phyloP scores from a whole-genome alignment of 495 filamentous ascomycete species.

The Penicillium malachiteum region DNA sequence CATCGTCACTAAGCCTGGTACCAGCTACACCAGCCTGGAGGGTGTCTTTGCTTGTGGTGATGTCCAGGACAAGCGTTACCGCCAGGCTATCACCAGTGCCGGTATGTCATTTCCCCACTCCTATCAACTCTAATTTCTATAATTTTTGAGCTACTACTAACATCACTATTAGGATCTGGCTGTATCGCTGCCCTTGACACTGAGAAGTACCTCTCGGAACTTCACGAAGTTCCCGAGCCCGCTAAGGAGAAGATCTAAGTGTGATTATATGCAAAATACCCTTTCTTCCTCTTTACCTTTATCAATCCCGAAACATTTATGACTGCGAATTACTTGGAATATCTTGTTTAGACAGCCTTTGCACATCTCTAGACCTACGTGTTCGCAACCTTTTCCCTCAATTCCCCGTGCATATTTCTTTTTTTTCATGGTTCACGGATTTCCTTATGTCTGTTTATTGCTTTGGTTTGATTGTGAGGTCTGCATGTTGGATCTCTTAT shows the following conservation, averaged over 20 bases:
- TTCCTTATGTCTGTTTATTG: slow-evolving; percentile 20
- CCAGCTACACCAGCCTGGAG: slow-evolving; percentile 80
- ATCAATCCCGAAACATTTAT: slow-evolving; percentile 3
- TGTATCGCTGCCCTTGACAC: slow-evolving; percentile 94
- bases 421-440: slow-evolving; percentile 21
- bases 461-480: slow-evolving; percentile 17
- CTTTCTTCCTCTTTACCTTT: neutral
- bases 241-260: slow-evolving; percentile 2
- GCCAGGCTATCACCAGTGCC: slow-evolving; percentile 96
- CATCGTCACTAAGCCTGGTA: slow-evolving; percentile 84
- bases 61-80: slow-evolving; percentile 97
- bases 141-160: slow-evolving; percentile 2
- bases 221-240: slow-evolving; percentile 47
- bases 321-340: slow-evolving; percentile 12
- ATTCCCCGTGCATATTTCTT: slow-evolving; percentile 22
- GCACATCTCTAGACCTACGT: slow-evolving; percentile 19
- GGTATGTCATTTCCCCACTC: slow-evolving; percentile 55
- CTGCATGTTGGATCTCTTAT: slow-evolving; percentile 12
- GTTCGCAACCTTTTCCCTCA: slow-evolving; percentile 7
- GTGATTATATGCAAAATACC: neutral
- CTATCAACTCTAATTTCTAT: neutral
- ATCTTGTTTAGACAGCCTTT: slow-evolving; percentile 13
- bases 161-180: slow-evolving; percentile 66
- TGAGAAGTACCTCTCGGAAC: slow-evolving; percentile 84
- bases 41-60: slow-evolving; percentile 97